These are phyloP conservation scores for Beauveria bassiana DNA, from an alignment of 2,329 filamentous ascomycete genomes.

Conservation along the genomic window DNA sequence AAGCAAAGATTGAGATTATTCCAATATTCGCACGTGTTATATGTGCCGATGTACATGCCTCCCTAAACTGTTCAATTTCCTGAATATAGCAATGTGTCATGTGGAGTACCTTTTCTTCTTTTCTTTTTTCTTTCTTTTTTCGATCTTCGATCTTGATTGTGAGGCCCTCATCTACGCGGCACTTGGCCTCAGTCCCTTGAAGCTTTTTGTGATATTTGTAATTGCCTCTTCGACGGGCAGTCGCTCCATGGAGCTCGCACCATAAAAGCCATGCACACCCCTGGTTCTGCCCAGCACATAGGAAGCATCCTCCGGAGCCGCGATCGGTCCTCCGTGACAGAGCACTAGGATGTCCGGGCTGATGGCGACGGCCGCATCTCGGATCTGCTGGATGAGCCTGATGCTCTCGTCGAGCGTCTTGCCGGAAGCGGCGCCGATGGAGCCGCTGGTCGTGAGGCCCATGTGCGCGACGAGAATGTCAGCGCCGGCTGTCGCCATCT, in stretches of 20 bases:
- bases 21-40: neutral
- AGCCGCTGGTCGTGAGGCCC: constrained; percentile 57
- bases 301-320: constrained; percentile 53
- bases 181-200: constrained; percentile 9
- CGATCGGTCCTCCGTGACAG: constrained; percentile 65
- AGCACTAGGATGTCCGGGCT: constrained; percentile 55
- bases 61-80: neutral
- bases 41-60: neutral
- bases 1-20: neutral
- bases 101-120: neutral
- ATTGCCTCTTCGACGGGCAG: constrained; percentile 62
- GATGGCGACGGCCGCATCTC: constrained; percentile 49
- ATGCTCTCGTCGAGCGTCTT: constrained; percentile 59
- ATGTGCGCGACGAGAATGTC: constrained; percentile 63
- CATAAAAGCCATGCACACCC: constrained; percentile 65
- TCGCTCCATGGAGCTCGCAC: constrained; percentile 62
- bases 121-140: too few species aligned
- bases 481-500: constrained; percentile 57
- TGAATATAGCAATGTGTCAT: neutral
- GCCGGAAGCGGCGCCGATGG: constrained; percentile 55
- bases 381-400: constrained; percentile 52
- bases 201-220: constrained; percentile 30
- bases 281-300: constrained; percentile 53
- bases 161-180: neutral
- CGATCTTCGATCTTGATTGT: too few species aligned